phyloP scores from a whole-genome alignment of 1,284 basidiomycete genomes.

The Pholiota adiposa region DNA sequence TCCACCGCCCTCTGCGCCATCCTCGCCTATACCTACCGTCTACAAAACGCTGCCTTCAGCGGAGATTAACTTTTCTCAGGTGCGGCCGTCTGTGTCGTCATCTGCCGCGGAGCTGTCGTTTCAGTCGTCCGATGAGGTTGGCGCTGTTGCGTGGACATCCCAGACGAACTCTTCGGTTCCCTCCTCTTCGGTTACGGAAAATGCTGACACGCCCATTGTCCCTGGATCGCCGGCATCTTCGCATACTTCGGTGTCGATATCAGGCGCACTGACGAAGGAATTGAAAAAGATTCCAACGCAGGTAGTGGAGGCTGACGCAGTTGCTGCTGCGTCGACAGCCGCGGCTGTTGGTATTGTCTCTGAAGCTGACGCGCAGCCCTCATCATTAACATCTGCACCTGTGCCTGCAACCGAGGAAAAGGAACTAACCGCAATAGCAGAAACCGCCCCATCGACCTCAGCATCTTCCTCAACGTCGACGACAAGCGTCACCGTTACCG shows the following conservation, averaged over 20 bases:
- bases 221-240: conserved; percentile 64
- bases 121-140: conserved; percentile 9
- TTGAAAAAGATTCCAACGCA: conserved; percentile 10
- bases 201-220: conserved; percentile 41
- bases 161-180: conserved; percentile 34
- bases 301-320: conserved; percentile 7
- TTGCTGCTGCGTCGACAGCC: too few relatives aligned
- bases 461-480: not conserved
- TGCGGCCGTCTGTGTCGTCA: not conserved
- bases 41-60: conserved; percentile 11
- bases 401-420: too few relatives aligned
- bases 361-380: too few relatives aligned
- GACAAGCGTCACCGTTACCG: conserved; percentile 19
- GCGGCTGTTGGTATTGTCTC: too few relatives aligned
- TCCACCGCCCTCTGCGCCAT: conserved; percentile 46
- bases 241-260: conserved; percentile 56
- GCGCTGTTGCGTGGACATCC: conserved; percentile 19
- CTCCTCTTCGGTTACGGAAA: conserved; percentile 41
- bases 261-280: conserved; percentile 13
- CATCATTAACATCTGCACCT: too few relatives aligned
- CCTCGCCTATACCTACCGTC: conserved; percentile 15
- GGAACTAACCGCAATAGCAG: too few relatives aligned
- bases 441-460: too few relatives aligned
- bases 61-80: not conserved
- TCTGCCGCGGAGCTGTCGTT: not conserved